These are phyloP conservation scores for Aphanoascus verrucosus DNA, from an alignment of 2,329 filamentous ascomycete genomes.

Conservation along the genomic window DNA sequence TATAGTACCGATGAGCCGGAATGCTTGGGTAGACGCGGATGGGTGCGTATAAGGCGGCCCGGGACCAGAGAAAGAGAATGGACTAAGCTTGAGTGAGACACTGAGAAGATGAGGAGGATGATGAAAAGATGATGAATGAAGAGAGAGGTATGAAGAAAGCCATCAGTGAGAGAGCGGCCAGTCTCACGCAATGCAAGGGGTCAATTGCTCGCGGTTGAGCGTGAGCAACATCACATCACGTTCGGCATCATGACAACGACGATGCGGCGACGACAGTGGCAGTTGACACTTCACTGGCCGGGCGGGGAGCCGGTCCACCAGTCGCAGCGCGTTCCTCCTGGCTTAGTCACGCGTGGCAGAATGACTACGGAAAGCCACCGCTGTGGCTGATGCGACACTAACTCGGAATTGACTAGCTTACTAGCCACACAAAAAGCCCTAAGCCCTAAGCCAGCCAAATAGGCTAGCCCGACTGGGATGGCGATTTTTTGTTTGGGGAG, in stretches of 20 bases:
- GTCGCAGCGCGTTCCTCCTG: background rate
- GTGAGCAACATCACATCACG: background rate
- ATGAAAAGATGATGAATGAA: background rate
- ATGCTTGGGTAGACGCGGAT: constrained; percentile 5
- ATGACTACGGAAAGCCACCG: background rate
- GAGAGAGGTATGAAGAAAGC: background rate
- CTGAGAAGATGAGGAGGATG: background rate
- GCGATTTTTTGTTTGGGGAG: constrained; percentile 5
- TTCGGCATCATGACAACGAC: background rate
- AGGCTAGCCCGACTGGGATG: constrained; percentile 2
- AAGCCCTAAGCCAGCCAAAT: constrained; percentile 1
- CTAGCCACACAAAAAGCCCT: background rate
- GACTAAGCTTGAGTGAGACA: background rate
- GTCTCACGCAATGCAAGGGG: background rate
- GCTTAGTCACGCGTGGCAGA: background rate
- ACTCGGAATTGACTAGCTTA: background rate
- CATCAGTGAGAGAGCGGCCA: background rate
- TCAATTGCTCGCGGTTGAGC: background rate
- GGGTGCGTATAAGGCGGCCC: background rate
- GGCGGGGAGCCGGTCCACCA: background rate
- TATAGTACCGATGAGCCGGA: background rate
- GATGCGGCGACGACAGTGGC: background rate
- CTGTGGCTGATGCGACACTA: background rate
- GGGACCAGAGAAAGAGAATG: constrained; percentile 5
- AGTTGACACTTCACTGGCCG: background rate